Evolutionary conservation across 768 basidiomycete genomes (phyloP).

Genomic region (Podaxis sp.): DNA sequence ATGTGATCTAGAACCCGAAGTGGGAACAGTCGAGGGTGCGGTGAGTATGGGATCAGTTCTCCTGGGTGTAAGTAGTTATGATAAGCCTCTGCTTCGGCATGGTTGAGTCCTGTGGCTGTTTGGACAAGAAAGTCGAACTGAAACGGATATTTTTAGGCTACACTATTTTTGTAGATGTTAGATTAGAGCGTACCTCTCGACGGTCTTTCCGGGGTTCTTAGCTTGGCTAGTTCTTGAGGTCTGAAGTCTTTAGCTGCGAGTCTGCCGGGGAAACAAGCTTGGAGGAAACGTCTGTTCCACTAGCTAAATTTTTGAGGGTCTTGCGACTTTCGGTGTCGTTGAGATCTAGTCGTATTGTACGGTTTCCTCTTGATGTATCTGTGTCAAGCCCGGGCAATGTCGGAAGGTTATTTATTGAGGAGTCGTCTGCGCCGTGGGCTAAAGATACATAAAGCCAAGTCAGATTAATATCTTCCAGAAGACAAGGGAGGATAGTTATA

Average conservation of each 20-base stretch:
- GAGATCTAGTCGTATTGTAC: conserved; percentile 61
- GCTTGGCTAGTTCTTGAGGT: not conserved
- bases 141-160: not conserved
- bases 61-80: conserved; percentile 24
- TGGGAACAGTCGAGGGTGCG: conserved; percentile 41
- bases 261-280: not conserved
- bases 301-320: conserved; percentile 35
- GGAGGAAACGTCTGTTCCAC: conserved; percentile 47
- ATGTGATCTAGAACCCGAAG: conserved; percentile 63
- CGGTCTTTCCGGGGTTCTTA: conserved; percentile 31
- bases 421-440: conserved; percentile 61
- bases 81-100: conserved; percentile 53
- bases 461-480: not conserved
- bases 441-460: too few species aligned
- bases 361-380: conserved; percentile 64
- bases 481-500: conserved; percentile 20
- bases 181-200: not conserved
- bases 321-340: conserved; percentile 28
- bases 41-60: conserved; percentile 7
- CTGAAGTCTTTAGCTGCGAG: not conserved
- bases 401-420: conserved; percentile 52
- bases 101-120: conserved; percentile 59
- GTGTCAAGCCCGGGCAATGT: conserved; percentile 49
- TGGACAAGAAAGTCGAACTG: conserved; percentile 69
- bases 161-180: conserved; percentile 27